Evolutionary conservation across 2,329 filamentous ascomycete species (phyloP), one percentile per base, ranked within the genome.

Genomic region (Capronia epimyces): DNA sequence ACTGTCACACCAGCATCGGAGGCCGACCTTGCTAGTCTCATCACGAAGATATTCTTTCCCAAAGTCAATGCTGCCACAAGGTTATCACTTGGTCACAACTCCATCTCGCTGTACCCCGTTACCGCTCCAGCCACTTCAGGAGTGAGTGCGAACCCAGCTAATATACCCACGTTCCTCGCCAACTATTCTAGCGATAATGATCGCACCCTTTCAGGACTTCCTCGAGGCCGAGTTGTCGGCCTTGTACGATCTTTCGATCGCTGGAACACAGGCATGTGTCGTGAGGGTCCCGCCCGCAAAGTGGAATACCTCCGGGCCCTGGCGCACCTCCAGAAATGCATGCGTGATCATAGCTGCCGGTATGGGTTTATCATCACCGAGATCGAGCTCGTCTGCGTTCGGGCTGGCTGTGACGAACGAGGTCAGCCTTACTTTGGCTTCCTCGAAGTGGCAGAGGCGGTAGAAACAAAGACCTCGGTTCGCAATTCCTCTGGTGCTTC

Each of bases 321-420:
- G 3, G 79, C 89, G 0, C 88, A 94, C 62, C 75, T 96, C 39
- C 91, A 97, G 70, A 81, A 87, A 65, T 83, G 84, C 64, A 95
- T 96, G 89, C 89, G 91, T 67, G 89, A 95, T 71, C 87, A 95
- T 71, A 83, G 84, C 60, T 94, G 88, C 66, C 84, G 91, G 52
- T 97, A 96, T 68, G 91, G 91, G 48, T 97, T 95, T 75, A 91
- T 97, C 68, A 82, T 96, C 65, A 96, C 89, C 1, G 91, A 96
- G 71, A 95, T 95, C 62, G 91, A 97, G 71, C 82, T 96, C 7
- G 84, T 96, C 32, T 83, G 93, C 61, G 89, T 95, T 1, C 87
- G 90, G 63, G 87, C 86, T 59, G 89, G 90, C 46, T 73, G 70
- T 50, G 71, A 80, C 66, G 60, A 84, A 77, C 71, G 72, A 41